Conservation (phyloP, 179 eudicot genomes). For the Sideroxylon spinosum region DNA sequence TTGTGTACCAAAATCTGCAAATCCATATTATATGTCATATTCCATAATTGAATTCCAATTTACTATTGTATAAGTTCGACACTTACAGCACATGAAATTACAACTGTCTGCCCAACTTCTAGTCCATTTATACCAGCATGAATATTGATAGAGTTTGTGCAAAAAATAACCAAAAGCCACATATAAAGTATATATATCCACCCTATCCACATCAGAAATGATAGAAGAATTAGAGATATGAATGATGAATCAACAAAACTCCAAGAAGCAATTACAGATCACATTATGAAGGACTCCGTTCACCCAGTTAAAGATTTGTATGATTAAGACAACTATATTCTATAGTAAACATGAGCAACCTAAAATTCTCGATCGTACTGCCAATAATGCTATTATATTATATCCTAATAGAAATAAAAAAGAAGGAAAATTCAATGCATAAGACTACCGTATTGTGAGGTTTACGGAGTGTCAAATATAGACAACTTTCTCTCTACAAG, state of each 20-base stretch:
- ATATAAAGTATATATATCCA: slow-evolving; percentile 83
- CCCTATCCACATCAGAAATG: slow-evolving; percentile 40
- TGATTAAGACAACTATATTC: too few relatives aligned
- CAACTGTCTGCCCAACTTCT: slow-evolving; percentile 97
- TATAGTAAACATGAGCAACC: too few relatives aligned
- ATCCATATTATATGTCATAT: slow-evolving; percentile 24
- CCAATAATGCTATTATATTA: too few relatives aligned
- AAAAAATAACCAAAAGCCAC: slow-evolving; percentile 88
- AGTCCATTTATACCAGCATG: slow-evolving; percentile 98
- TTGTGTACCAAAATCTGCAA: slow-evolving; percentile 84
- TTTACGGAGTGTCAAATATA: too few relatives aligned
- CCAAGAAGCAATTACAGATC: background rate
- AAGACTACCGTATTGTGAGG: too few relatives aligned
- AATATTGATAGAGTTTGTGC: slow-evolving; percentile 93
- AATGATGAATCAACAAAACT: slow-evolving; percentile 11
- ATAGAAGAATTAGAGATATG: too few relatives aligned
- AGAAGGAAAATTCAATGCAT: too few relatives aligned
- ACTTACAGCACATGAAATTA: slow-evolving; percentile 84
- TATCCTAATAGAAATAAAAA: too few relatives aligned
- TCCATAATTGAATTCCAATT: background rate
- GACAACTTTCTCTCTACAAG: too few relatives aligned
- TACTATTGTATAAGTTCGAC: slow-evolving; percentile 1
- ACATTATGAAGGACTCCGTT: background rate
- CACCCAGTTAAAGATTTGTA: too few relatives aligned
- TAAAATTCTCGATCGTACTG: too few relatives aligned